Evolutionary conservation across 495 filamentous ascomycete genomes (phyloP).

Genomic region (Aspergillus ellipticus): DNA sequence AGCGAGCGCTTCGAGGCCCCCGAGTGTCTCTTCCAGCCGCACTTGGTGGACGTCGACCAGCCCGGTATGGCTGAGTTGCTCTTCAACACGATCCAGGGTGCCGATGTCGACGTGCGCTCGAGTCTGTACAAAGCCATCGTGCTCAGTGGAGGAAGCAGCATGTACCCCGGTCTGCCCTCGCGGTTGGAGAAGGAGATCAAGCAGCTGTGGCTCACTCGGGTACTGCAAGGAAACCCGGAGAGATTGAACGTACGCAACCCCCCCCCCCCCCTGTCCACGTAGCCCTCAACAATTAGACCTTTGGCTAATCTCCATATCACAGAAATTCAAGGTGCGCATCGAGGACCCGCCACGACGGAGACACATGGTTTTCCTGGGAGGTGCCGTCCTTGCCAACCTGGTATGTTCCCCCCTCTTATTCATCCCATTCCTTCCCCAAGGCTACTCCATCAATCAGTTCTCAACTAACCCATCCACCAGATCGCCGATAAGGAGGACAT

Average conservation of each 20-base stretch:
- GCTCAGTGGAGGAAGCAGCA: constrained; percentile 91
- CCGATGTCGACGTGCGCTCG: constrained; percentile 89
- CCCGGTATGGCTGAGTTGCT: constrained; percentile 94
- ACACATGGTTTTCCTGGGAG: constrained; percentile 99
- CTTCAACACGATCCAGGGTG: constrained; percentile 96
- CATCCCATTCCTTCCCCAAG: neutral
- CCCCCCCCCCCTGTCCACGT: neutral
- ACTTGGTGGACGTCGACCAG: constrained; percentile 96
- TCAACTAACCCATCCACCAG: constrained; percentile 31
- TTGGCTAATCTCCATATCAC: constrained; percentile 20
- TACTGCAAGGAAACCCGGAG: constrained; percentile 85
- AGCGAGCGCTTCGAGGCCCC: constrained; percentile 97
- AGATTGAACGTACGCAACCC: constrained; percentile 64
- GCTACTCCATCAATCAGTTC: neutral
- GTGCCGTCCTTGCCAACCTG: constrained; percentile 94
- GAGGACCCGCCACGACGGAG: constrained; percentile 93
- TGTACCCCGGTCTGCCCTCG: constrained; percentile 95
- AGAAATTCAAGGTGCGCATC: constrained; percentile 99
- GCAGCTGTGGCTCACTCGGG: constrained; percentile 94
- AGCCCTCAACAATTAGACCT: neutral
- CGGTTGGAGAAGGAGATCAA: constrained; percentile 97
- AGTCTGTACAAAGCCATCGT: constrained; percentile 97
- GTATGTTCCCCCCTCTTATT: constrained; percentile 37
- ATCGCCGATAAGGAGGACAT: constrained; percentile 98
- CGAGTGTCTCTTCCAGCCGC: constrained; percentile 98